Evolutionary conservation across 139 green algal genomes (phyloP).

Genomic region (Chlamydomonas sp.): DNA sequence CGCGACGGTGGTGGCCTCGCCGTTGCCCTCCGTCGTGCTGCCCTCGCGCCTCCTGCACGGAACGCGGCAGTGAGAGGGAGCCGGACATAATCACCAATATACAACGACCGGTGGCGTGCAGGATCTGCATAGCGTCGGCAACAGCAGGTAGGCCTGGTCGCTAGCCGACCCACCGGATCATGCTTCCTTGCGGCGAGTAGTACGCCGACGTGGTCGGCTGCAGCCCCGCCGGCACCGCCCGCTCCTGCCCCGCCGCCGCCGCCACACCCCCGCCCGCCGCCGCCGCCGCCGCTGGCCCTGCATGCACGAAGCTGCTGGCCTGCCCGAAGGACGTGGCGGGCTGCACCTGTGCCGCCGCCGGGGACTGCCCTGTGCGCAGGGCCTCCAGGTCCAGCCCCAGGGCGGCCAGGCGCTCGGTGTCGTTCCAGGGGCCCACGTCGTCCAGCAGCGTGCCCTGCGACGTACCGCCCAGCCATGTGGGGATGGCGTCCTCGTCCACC

Average conservation of each 20-base stretch:
- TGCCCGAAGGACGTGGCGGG: neutral
- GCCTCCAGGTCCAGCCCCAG: constrained; percentile 40
- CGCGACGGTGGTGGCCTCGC: constrained; percentile 11
- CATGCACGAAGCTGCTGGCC: neutral
- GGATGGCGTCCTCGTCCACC: constrained; percentile 81
- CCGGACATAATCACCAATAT: no score
- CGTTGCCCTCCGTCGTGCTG: neutral
- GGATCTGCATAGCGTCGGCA: neutral
- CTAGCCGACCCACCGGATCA: neutral
- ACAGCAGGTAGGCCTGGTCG: neutral
- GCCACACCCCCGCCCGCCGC: no score
- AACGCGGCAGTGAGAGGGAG: no score
- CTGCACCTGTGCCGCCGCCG: neutral
- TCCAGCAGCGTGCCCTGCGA: constrained; percentile 78
- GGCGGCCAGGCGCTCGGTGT: constrained; percentile 54
- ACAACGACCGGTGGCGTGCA: neutral
- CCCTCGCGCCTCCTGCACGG: no score
- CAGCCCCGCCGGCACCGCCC: no score
- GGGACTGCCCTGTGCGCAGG: constrained; percentile 19
- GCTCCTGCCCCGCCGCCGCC: no score
- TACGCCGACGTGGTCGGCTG: neutral
- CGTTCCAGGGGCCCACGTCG: constrained; percentile 86
- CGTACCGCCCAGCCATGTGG: constrained; percentile 81
- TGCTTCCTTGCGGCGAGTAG: constrained; percentile 9
- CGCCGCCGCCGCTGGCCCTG: neutral